Conservation (phyloP, 768 basidiomycete species). For the Gymnopilus dilepis region DNA sequence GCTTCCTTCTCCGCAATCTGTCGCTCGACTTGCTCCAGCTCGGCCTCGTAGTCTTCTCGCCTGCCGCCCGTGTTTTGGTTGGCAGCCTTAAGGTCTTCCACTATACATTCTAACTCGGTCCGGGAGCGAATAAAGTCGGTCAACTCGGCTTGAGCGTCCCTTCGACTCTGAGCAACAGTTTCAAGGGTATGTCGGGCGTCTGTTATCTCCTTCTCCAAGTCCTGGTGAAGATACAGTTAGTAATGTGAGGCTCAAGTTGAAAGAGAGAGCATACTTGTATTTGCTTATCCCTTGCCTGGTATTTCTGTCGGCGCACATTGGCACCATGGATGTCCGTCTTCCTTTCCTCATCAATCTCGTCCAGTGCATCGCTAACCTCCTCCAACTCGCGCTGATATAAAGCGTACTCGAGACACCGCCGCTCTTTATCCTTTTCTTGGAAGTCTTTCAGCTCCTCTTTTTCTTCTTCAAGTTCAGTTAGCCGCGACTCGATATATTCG, state of each 20-base stretch:
- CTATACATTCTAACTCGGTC: constrained; percentile 85
- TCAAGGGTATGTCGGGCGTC: constrained; percentile 73
- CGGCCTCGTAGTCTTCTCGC: constrained; percentile 64
- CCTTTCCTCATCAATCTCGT: constrained; percentile 85
- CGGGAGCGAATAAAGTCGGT: constrained; percentile 84
- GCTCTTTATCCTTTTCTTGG: constrained; percentile 93
- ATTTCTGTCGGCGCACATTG: constrained; percentile 83
- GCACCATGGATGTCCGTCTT: constrained; percentile 82
- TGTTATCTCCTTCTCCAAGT: constrained; percentile 73
- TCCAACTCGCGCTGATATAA: constrained; percentile 90
- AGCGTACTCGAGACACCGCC: constrained; percentile 94
- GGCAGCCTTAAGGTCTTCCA: constrained; percentile 77
- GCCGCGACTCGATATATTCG: constrained; percentile 87
- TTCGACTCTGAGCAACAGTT: constrained; percentile 70
- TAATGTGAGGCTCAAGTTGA: not conserved
- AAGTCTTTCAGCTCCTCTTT: constrained; percentile 98
- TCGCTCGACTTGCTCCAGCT: constrained; percentile 64
- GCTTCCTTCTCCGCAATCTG: constrained; percentile 67
- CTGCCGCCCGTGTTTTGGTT: constrained; percentile 68
- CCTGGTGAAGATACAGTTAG: constrained; percentile 43
- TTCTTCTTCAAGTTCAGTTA: constrained; percentile 94
- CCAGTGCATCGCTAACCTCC: constrained; percentile 85
- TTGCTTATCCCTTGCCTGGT: constrained; percentile 81
- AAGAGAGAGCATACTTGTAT: constrained; percentile 63
- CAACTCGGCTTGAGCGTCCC: constrained; percentile 82